Conservation (phyloP, 2,329 filamentous ascomycete genomes). For the Myriosclerotinia curreyana region DNA sequence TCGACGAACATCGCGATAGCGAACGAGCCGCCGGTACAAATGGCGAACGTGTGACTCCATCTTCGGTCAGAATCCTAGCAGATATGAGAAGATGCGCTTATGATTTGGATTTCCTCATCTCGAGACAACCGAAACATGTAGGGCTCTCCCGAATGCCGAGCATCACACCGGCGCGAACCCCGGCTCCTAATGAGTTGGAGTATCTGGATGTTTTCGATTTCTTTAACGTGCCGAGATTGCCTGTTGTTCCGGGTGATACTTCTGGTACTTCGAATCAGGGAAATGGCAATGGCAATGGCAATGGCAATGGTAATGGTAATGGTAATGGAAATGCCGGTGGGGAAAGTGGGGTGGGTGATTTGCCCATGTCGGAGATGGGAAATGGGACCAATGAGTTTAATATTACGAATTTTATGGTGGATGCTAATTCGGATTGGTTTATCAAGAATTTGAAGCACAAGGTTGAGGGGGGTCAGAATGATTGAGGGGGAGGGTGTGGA, state of each 20-base stretch:
- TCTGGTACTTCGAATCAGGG: neutral
- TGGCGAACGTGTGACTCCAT: conserved; percentile 73
- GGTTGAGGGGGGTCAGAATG: conserved; percentile 9
- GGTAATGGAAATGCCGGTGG: no score
- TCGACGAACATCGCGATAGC: conserved; percentile 81
- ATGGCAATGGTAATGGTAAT: conserved; percentile 18
- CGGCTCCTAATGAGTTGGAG: conserved; percentile 78
- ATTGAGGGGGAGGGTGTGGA: neutral
- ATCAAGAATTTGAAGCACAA: conserved; percentile 49
- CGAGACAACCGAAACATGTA: conserved; percentile 55
- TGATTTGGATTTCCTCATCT: conserved; percentile 86
- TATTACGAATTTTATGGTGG: conserved; percentile 74
- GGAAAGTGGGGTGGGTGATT: conserved; percentile 33
- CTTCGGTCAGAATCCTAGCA: conserved; percentile 79
- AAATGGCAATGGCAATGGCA: conserved; percentile 30
- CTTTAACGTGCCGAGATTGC: conserved; percentile 82
- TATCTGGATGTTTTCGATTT: conserved; percentile 93
- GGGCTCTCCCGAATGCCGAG: conserved; percentile 48
- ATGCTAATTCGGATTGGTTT: conserved; percentile 73
- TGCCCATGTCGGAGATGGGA: conserved; percentile 36
- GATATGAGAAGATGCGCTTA: conserved; percentile 91
- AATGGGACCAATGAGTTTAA: conserved; percentile 59
- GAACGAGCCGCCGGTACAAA: conserved; percentile 58
- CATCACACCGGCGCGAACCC: conserved; percentile 62
- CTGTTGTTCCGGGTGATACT: conserved; percentile 42